Conservation (phyloP, 139 green algal genomes). For the Picocystis salinarum region DNA sequence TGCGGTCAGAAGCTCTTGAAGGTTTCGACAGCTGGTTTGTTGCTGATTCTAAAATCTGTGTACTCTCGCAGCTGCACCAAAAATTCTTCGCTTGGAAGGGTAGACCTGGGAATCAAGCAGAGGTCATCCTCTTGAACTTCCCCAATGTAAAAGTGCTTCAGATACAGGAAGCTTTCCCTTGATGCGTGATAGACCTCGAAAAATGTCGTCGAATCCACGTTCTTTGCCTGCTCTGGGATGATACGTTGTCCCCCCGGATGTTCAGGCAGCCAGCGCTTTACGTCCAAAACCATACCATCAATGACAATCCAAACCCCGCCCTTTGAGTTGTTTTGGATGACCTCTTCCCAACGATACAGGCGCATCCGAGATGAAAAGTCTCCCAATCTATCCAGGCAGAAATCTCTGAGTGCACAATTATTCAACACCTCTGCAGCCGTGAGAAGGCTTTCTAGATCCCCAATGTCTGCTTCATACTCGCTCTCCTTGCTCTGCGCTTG, state of each 20-base stretch:
- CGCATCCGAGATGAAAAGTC: constrained; percentile 12
- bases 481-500: constrained; percentile 7
- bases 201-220: constrained; percentile 27
- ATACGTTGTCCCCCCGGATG: constrained; percentile 43
- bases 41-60: constrained; percentile 21
- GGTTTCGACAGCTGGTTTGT: constrained; percentile 57
- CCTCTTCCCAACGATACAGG: constrained; percentile 22
- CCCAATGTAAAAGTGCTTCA: constrained; percentile 42
- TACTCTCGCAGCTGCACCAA: constrained; percentile 32
- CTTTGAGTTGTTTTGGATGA: constrained; percentile 21
- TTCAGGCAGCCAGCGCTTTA: constrained; percentile 44
- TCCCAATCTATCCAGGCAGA: constrained; percentile 9
- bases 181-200: constrained; percentile 34
- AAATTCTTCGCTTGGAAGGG: constrained; percentile 22
- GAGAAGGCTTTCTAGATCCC: constrained; percentile 17
- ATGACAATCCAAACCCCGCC: constrained; percentile 29
- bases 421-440: constrained; percentile 22
- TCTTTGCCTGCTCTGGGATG: constrained; percentile 42
- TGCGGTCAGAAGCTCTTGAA: too few relatives aligned
- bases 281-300: constrained; percentile 51
- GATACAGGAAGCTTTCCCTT: constrained; percentile 44
- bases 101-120: constrained; percentile 2
- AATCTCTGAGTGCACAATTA: constrained; percentile 16
- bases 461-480: constrained; percentile 22
- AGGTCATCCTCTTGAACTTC: constrained; percentile 26